Evolutionary conservation across 345 rosid genomes (phyloP).

Genomic region (Arabis alpina): DNA sequence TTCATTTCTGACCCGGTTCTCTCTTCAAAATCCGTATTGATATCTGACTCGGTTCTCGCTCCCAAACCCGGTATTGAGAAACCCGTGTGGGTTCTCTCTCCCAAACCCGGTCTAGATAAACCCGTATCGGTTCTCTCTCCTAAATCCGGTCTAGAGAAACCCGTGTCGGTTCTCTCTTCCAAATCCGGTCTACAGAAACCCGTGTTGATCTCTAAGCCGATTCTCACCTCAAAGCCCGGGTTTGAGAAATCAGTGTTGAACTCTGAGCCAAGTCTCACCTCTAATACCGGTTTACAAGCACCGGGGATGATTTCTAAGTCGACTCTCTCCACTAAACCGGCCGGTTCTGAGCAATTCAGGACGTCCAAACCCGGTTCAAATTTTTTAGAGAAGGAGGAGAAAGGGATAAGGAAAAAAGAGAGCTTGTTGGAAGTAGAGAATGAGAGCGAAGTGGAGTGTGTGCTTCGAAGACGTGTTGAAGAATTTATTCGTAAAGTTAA

Average conservation of each 20-base stretch:
- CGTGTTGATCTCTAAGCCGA: neutral
- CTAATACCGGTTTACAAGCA: slow-evolving; percentile 14
- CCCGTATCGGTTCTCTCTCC: neutral
- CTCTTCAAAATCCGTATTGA: slow-evolving; percentile 14
- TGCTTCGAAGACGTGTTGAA: slow-evolving; percentile 61
- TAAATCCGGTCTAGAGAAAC: no score
- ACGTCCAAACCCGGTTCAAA: slow-evolving; percentile 17
- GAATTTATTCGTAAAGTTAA: slow-evolving; percentile 64
- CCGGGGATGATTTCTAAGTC: neutral
- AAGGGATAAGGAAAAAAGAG: slow-evolving; percentile 11
- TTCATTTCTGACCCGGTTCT: slow-evolving; percentile 19
- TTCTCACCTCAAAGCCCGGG: neutral
- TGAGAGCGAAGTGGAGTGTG: slow-evolving; percentile 41
- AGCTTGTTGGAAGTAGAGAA: slow-evolving; percentile 25
- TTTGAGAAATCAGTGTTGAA: neutral
- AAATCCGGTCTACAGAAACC: neutral
- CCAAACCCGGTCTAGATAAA: neutral
- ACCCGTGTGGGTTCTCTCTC: neutral
- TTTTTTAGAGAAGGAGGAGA: slow-evolving; percentile 25
- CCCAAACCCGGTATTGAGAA: neutral
- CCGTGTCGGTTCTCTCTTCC: neutral
- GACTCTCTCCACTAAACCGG: slow-evolving; percentile 10
- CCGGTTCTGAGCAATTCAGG: slow-evolving; percentile 16
- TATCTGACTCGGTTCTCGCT: neutral
- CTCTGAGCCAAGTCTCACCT: neutral